Conservation (phyloP, 1,284 basidiomycete species). For the Neotropicomus parvogracilis region DNA sequence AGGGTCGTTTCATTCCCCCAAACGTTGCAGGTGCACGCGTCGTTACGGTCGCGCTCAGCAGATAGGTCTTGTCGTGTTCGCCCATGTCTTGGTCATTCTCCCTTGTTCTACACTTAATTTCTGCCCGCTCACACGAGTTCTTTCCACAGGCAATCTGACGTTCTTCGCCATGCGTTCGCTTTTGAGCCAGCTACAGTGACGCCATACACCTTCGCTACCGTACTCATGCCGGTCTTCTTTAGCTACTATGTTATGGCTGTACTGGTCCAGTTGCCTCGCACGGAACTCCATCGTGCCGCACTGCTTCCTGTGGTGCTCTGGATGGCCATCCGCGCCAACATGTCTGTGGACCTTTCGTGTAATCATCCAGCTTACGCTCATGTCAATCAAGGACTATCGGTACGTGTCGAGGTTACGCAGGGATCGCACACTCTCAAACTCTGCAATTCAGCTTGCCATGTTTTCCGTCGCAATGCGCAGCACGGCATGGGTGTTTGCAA, state of each 20-base stretch:
- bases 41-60: neutral
- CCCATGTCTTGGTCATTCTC: conserved; percentile 21
- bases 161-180: conserved; percentile 9
- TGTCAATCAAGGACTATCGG: conserved; percentile 27
- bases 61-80: neutral
- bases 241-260: conserved; percentile 30
- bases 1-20: neutral
- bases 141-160: conserved; percentile 9
- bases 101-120: neutral
- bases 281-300: conserved; percentile 17
- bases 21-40: neutral
- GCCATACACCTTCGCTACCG: conserved; percentile 19
- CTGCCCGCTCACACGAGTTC: conserved; percentile 6
- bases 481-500: conserved; percentile 20
- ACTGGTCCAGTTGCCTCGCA: conserved; percentile 26
- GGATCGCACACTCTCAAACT: neutral
- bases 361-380: conserved; percentile 10
- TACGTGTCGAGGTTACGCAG: conserved; percentile 7
- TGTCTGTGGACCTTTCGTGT: conserved; percentile 25
- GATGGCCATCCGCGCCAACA: conserved; percentile 12
- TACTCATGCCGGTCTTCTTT: conserved; percentile 18
- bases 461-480: conserved; percentile 29
- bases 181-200: conserved; percentile 22
- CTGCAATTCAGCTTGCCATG: conserved; percentile 21
- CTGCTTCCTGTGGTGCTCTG: conserved; percentile 28